Evolutionary conservation across 345 rosid species (phyloP), one percentile per base, ranked within the genome.

Genomic region (Eucalyptus virginea): DNA sequence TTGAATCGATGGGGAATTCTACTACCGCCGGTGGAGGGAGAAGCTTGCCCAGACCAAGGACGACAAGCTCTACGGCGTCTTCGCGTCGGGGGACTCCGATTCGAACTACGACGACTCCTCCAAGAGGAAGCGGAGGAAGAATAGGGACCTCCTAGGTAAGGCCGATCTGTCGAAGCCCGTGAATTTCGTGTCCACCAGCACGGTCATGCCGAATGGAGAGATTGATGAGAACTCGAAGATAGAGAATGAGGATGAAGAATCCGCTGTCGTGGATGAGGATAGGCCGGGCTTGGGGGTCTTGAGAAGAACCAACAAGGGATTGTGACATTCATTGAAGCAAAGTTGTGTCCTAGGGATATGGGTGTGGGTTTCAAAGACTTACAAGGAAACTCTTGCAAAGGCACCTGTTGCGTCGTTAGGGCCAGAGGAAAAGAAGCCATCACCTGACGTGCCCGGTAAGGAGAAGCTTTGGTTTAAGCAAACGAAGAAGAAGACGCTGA

Each of bases 131-230:
- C 93, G 93, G 47, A 93, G 90, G 90, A 97, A 91, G 91, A 93
- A 93, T 88, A 93, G 93, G 51, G 97, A 93, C 50, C 89, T 89
- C 16, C 94, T 94, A 10, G 92, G 95, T 83, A 90, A 90, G 56
- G 86, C 92, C 17, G 97, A 97, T 90, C 92, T 94, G 65, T 92
- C 97, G 21, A 96, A 95, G 93, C 99, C 99, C 18, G 95, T 97
- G 47, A 95, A 90, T 91, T 96, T 98, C 56, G 94, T 98, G 72
- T 96, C 98, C 44, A 92, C 95, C 77, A 95, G 98, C 90, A 93
- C 90, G 6, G 95, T 96, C 50, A 93, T 93, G 95, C 98, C 98
- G 19, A 92, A 91, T 77, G 94, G 89, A 89, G 96, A 95, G 93
- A 92, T 93, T 47, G 98, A 95, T 91, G 91, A 90, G 88, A 95